Evolutionary conservation across 768 basidiomycete species (phyloP).

Genomic region (Tubosaeta sp.): DNA sequence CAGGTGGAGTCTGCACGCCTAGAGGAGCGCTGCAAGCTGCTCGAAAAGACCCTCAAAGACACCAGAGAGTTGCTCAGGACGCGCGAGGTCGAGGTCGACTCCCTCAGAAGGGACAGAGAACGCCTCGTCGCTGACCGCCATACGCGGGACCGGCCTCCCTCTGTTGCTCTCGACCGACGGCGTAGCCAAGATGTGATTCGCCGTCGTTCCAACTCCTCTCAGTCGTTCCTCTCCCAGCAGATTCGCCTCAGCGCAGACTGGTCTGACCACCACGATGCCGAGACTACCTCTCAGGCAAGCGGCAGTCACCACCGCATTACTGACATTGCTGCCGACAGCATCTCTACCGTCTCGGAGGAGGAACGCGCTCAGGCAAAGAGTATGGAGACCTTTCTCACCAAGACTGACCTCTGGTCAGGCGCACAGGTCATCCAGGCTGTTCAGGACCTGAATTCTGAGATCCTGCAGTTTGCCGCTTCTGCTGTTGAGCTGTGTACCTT

Average conservation of each 20-base stretch:
- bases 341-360: slow-evolving; percentile 42
- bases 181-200: slow-evolving; percentile 28
- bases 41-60: slow-evolving; percentile 63
- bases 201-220: slow-evolving; percentile 28
- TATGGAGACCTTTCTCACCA: slow-evolving; percentile 65
- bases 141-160: slow-evolving; percentile 16
- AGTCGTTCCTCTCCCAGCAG: slow-evolving; percentile 29
- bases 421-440: slow-evolving; percentile 76
- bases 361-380: slow-evolving; percentile 54
- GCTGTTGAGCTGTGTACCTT: slow-evolving; percentile 67
- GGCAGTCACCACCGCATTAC: slow-evolving; percentile 12
- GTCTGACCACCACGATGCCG: slow-evolving; percentile 25
- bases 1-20: slow-evolving; percentile 51
- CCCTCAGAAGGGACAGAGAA: slow-evolving; percentile 41
- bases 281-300: slow-evolving; percentile 11
- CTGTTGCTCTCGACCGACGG: slow-evolving; percentile 23
- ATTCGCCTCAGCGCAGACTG: slow-evolving; percentile 31
- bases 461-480: slow-evolving; percentile 74
- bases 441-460: slow-evolving; percentile 76
- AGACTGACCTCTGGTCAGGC: slow-evolving; percentile 71
- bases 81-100: slow-evolving; percentile 59
- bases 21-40: slow-evolving; percentile 57
- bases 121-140: slow-evolving; percentile 22
- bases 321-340: slow-evolving; percentile 17
- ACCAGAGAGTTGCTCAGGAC: slow-evolving; percentile 54